Conservation (phyloP, 768 basidiomycete genomes). For the Pulveroboletus sp. region DNA sequence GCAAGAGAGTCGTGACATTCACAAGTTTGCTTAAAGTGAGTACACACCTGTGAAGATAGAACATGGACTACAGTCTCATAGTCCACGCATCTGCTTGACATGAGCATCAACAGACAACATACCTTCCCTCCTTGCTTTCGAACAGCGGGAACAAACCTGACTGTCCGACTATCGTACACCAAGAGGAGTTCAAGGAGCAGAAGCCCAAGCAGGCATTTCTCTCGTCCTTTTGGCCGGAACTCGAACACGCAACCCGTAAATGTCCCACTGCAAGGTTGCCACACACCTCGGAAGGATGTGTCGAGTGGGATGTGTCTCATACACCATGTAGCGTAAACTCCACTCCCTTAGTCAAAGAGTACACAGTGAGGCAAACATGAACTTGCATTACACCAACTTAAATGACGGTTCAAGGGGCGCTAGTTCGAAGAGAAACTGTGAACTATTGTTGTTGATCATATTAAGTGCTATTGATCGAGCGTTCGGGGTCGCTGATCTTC, state of each 20-base stretch:
- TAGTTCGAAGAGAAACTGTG: not conserved
- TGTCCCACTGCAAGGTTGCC: not conserved
- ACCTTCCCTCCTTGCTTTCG: conserved; percentile 69
- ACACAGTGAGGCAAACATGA: not conserved
- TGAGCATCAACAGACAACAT: conserved; percentile 31
- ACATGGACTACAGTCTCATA: too few species aligned
- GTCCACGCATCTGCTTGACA: too few species aligned
- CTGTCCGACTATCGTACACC: not conserved
- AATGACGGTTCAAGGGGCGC: not conserved
- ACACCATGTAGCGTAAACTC: not conserved
- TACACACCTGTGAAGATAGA: too few species aligned
- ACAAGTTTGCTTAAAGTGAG: too few species aligned
- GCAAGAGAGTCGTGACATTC: too few species aligned
- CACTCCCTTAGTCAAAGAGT: not conserved
- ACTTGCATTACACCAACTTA: not conserved
- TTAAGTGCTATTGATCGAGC: not conserved
- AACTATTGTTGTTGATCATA: not conserved
- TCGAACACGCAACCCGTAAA: not conserved
- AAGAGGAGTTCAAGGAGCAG: conserved; percentile 4
- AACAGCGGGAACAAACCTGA: conserved; percentile 38
- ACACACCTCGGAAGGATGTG: not conserved
- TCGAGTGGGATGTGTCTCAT: not conserved
- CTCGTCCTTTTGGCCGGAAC: not conserved
- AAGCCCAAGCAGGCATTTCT: conserved; percentile 42
- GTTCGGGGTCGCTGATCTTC: not conserved